Conservation (phyloP, 768 basidiomycete genomes). For the Russula earlei region DNA sequence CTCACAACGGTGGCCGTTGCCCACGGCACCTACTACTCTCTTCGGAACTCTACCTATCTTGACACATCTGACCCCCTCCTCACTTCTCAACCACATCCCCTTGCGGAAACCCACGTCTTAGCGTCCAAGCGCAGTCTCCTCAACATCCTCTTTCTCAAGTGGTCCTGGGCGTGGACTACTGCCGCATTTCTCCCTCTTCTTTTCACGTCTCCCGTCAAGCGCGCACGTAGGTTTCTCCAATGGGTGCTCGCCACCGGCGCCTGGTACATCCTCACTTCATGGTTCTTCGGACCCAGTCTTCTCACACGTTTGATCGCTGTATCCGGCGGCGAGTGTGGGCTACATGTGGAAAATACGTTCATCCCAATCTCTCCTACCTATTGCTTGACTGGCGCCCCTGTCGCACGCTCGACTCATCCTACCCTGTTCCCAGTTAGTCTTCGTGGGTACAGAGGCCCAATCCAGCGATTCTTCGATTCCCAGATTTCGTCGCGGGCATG, state of each 20-base stretch:
- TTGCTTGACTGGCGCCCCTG: conserved; percentile 41
- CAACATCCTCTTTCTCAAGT: conserved; percentile 84
- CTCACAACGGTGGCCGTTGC: conserved; percentile 39
- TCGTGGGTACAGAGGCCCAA: conserved; percentile 27
- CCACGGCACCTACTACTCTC: conserved; percentile 57
- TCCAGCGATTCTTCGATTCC: conserved; percentile 38
- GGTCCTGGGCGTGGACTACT: conserved; percentile 87
- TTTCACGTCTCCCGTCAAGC: conserved; percentile 32
- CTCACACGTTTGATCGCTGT: conserved; percentile 52
- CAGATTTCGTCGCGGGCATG: conserved; percentile 71
- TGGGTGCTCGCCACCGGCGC: conserved; percentile 50
- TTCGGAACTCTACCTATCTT: conserved; percentile 58
- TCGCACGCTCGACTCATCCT: conserved; percentile 57
- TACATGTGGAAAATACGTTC: conserved; percentile 36
- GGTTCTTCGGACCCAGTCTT: conserved; percentile 85
- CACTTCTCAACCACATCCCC: conserved; percentile 58
- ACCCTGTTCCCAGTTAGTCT: conserved; percentile 42
- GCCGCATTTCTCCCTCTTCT: conserved; percentile 50
- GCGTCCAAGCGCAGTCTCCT: conserved; percentile 73
- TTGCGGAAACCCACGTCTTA: conserved; percentile 56
- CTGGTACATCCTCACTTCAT: conserved; percentile 70
- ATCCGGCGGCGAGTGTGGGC: conserved; percentile 73
- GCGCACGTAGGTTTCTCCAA: conserved; percentile 24
- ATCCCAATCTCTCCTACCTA: conserved; percentile 46
- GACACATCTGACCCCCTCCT: conserved; percentile 77